Evolutionary conservation across 2,329 filamentous ascomycete genomes (phyloP), one percentile per base, ranked within the genome.

Genomic region (Claviceps monticola): DNA sequence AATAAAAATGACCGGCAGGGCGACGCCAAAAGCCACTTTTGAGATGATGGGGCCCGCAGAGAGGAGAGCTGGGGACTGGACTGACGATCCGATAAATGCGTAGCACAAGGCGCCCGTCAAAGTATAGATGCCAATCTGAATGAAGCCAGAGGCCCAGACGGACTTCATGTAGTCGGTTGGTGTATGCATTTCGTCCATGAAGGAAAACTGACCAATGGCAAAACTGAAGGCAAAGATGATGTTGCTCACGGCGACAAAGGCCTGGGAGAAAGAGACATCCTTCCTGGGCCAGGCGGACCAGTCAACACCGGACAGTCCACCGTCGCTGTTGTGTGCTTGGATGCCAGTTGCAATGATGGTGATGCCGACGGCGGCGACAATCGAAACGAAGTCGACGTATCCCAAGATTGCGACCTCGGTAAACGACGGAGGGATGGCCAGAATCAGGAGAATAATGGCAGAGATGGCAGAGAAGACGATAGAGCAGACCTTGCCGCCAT

Each of bases 1-100:
- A 55, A 88, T 81, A 59, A 87, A 75, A 61, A 88, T 88, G 50
- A 84, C 86, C 13, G 84, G 84, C 4, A 84, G 70, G 0, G 82
- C 84, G 55, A 88, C 65, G 34, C 82, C 83, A 60, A 84, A 88
- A 2, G 83, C 82, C 7, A 88, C 66, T 61, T 85, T 85, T 49
- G 78, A 76, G 23, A 86, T 65, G 0, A 74, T 57, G 2, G 68
- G 65, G 1, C 78, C 75, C 9, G 83, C 80, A 0, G 82, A 84
- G 5, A 84, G 76, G 7, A 89, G 73, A 0, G 85, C 83, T 1
- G 85, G 86, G 0, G 80, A 82, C 52, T 73, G 64, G 26, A 89
- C 83, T 67, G 1, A 69, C 66, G 42, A 45, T 26, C 85, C 85
- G 8, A 80, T 80, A 60, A 80, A 88, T 51, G 76, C 75, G 69